Percentiles rank a stretch among this genome's conserved stretches.
These are phyloP conservation scores for Mercurialis annua DNA, from an alignment of 345 rosid species.

Conservation along the genomic window DNA sequence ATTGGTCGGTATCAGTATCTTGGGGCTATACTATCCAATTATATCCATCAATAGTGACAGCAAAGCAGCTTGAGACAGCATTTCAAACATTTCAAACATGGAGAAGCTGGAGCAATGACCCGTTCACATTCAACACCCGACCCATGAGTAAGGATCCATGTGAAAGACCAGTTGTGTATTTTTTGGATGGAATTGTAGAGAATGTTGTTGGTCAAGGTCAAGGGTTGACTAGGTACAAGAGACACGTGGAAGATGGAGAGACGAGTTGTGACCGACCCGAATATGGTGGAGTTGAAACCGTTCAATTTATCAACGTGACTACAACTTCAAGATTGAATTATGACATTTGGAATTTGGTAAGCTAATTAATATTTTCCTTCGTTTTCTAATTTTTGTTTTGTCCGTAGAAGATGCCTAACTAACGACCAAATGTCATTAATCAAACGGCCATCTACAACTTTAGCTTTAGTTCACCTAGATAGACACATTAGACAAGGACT, in stretches of 20 bases:
- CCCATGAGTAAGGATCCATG: slow-evolving; percentile 51
- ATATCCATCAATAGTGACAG: slow-evolving; percentile 49
- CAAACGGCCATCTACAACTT: background rate
- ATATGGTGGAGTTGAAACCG: slow-evolving; percentile 31
- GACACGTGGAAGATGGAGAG: slow-evolving; percentile 31
- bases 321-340: slow-evolving; percentile 41
- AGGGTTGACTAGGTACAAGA: slow-evolving; percentile 51
- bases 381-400: too few relatives aligned
- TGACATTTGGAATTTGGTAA: slow-evolving; percentile 62
- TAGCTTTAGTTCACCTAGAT: background rate
- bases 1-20: slow-evolving; percentile 72
- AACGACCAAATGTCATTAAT: background rate
- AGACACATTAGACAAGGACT: too few relatives aligned
- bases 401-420: background rate
- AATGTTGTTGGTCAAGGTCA: slow-evolving; percentile 26
- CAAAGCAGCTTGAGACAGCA: slow-evolving; percentile 59
- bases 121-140: slow-evolving; percentile 71
- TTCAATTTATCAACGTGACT: slow-evolving; percentile 47
- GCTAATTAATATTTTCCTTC: background rate
- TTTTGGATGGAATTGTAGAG: slow-evolving; percentile 53
- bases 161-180: slow-evolving; percentile 56
- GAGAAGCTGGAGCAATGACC: slow-evolving; percentile 59
- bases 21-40: slow-evolving; percentile 87
- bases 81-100: slow-evolving; percentile 65
- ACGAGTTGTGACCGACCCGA: slow-evolving; percentile 36